Evolutionary conservation across 106 monocot genomes (phyloP).

Genomic region (Vanilla planifolia): DNA sequence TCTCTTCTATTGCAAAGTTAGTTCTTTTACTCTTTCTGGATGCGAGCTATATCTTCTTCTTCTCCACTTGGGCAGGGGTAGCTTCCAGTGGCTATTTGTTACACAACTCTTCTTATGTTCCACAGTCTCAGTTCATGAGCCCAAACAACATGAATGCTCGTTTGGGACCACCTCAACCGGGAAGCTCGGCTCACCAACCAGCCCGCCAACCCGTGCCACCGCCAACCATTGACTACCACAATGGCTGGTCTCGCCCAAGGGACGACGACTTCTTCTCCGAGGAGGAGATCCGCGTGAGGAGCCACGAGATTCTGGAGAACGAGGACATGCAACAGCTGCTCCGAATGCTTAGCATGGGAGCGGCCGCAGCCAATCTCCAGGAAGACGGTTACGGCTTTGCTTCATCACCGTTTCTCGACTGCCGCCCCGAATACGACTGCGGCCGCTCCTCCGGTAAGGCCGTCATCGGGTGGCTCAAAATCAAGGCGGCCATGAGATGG

Average conservation of each 20-base stretch:
- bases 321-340: conserved; percentile 53
- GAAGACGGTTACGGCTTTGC: conserved; percentile 32
- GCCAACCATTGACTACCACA: conserved; percentile 8
- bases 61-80: too few species aligned
- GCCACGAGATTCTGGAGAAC: conserved; percentile 18
- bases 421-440: conserved; percentile 31
- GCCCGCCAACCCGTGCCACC: conserved; percentile 12
- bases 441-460: conserved; percentile 46
- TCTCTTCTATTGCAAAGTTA: too few species aligned
- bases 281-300: conserved; percentile 19
- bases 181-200: conserved; percentile 16
- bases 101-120: too few species aligned
- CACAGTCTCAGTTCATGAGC: too few species aligned
- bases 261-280: conserved; percentile 8
- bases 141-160: too few species aligned
- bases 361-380: conserved; percentile 14
- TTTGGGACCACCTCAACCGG: conserved; percentile 18
- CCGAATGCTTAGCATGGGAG: conserved; percentile 55
- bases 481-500: conserved; percentile 71
- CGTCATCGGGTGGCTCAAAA: conserved; percentile 69
- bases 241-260: conserved; percentile 26
- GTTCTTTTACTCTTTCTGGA: too few species aligned
- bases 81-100: too few species aligned
- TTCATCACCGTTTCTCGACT: conserved; percentile 23
- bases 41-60: too few species aligned